phyloP scores from a whole-genome alignment of 352 stramenopile species.

The Globisporangium radiosum region DNA sequence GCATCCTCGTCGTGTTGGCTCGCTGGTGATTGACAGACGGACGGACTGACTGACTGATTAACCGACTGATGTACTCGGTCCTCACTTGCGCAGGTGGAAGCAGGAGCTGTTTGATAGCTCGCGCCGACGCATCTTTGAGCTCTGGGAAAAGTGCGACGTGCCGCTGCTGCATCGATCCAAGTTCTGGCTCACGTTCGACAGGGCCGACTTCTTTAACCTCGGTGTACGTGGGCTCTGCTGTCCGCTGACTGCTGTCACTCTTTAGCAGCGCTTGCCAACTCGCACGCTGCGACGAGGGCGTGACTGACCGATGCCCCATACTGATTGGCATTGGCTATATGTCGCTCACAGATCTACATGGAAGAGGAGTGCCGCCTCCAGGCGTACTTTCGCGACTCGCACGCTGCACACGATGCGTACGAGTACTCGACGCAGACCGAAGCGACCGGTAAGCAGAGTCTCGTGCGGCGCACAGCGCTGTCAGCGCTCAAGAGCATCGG shows the following conservation, averaged over 20 bases:
- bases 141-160: conserved; percentile 62
- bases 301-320: no score
- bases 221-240: conserved; percentile 25
- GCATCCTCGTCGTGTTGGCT: no score
- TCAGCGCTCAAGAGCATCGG: conserved; percentile 23
- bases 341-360: conserved; percentile 38
- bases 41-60: neutral
- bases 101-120: conserved; percentile 44
- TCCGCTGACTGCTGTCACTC: no score
- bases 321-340: no score
- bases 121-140: conserved; percentile 52
- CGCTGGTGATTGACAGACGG: no score
- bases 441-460: conserved; percentile 13
- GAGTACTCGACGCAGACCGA: conserved; percentile 30
- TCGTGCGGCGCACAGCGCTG: conserved; percentile 13
- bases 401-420: conserved; percentile 28
- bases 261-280: no score
- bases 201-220: conserved; percentile 68
- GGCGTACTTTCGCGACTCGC: conserved; percentile 27
- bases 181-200: conserved; percentile 79
- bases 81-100: conserved; percentile 37
- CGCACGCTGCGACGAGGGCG: no score
- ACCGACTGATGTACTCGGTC: neutral
- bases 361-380: conserved; percentile 55
- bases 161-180: conserved; percentile 71